Base-by-base conservation (phyloP, 257 asterid genomes). In the Rehmannia glutinosa region DNA sequence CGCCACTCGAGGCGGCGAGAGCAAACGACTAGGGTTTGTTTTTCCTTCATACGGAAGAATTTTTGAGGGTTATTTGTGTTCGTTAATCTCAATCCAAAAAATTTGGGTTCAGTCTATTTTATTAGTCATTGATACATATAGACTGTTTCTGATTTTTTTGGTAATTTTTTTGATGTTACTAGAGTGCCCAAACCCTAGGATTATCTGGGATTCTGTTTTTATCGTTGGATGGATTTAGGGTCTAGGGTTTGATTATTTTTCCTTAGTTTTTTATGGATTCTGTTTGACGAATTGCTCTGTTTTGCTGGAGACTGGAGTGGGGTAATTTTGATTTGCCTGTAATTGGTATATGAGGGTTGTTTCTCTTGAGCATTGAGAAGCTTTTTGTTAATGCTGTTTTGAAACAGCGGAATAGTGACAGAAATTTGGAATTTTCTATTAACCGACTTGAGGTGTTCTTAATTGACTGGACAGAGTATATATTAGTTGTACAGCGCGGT, bases 211-310 rank as follows among this genome's bases (percentile, higher is more conserved):
- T 64, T 69, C 55, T 36, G 61, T 7, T 56, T 1, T 38, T 46
- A 16, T 46, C 28, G 43, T 50, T 47, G 61, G 74, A 17, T 78
- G 74, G 72, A 27, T 70, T 66, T 64, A 61, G 77, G 50, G 73
- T 20, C 73, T 75, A 70, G 86, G 82, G 83, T 83, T 83, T 78
- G 80, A 62, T 23, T 42, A 0, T 66, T 47, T 68, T 41, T 13
- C 58, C 38, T 24, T 59, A 54, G 53, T 25, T 39, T n/a, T 67
- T 58, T n/a, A 42, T 42, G 72, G 51, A 32, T 65, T 70, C 54
- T 70, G 56, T 60, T 66, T 56, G 67, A 30, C 49, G 63, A 68
- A 64, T 73, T 75, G 49, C 53, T 55, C 64, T 64, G 59, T 73
- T 71, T 41, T 46, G 38, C n/a, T n/a, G n/a, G n/a, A n/a, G n/a